A percentile compares a stretch with the other conserved stretches of the same genome.
Evolutionary conservation across 2,329 filamentous ascomycete species (phyloP).

Genomic region (Penicillium rolfsii): DNA sequence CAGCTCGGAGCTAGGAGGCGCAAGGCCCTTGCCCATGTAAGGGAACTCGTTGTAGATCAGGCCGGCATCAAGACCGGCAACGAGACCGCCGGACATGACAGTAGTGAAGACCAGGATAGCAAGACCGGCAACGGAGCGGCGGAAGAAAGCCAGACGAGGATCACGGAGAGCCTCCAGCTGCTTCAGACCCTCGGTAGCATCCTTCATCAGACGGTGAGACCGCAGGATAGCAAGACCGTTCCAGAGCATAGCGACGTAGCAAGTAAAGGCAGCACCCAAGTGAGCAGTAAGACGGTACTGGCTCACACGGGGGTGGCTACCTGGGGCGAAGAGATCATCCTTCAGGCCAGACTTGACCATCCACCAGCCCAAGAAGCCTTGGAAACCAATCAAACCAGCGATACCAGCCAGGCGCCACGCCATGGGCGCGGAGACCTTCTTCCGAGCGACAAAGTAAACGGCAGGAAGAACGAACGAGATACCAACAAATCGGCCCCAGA

Average conservation of each 20-base stretch:
- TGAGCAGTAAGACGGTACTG: constrained; percentile 93
- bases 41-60: constrained; percentile 99
- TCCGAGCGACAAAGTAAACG: constrained; percentile 80
- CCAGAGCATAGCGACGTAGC: constrained; percentile 93
- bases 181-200: constrained; percentile 65
- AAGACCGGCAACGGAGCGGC: constrained; percentile 71
- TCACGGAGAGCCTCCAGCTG: constrained; percentile 65
- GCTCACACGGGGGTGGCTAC: constrained; percentile 86
- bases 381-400: constrained; percentile 85
- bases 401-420: constrained; percentile 78
- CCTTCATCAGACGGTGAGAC: constrained; percentile 69
- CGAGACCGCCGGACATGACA: constrained; percentile 89
- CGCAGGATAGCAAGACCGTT: constrained; percentile 84
- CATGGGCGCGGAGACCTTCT: constrained; percentile 77
- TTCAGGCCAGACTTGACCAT: constrained; percentile 98
- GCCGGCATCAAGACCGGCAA: constrained; percentile 92
- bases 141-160: constrained; percentile 73
- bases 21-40: constrained; percentile 82
- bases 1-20: constrained; percentile 80
- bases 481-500: constrained; percentile 92
- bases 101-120: constrained; percentile 81
- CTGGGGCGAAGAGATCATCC: constrained; percentile 91
- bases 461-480: constrained; percentile 87
- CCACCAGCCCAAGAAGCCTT: constrained; percentile 97
- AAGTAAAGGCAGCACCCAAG: constrained; percentile 85